Evolutionary conservation across 202 grass and related monocot genomes (phyloP), one percentile per base, ranked within the genome.

Genomic region (Panicum virgatum): DNA sequence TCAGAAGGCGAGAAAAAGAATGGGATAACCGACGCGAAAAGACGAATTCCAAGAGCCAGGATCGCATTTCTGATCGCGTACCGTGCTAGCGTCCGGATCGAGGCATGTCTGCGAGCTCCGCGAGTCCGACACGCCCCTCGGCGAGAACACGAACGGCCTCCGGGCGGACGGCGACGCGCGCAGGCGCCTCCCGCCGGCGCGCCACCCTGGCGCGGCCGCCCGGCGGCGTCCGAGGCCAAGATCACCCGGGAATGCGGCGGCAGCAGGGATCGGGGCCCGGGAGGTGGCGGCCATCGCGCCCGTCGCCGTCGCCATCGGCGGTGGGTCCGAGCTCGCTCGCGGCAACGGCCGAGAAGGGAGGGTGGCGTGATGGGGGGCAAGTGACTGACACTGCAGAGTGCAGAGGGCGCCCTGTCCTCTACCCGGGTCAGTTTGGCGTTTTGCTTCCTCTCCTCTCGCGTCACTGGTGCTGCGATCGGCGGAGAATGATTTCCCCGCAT

Each of bases 1-100:
- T 29, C 1, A 27, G 63, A 60, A 42, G 5, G 11, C 5, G 7
- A 3, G 43, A 34, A 76, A 69, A 16, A 74, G 3, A 32, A 32
- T 3, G 32, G 32, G 32, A n/a, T 40, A n/a, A 2, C 14, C 22
- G n/a, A 66, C 12, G 46, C 14, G 26, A 29, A 26, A 83, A 62
- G 38, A 45, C 3, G 12, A 18, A 47, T 48, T 37, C 18, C 12
- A 42, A 36, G 23, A 18, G 9, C 12, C 9, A 42, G 40, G 48
- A 30, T 23, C 2, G 12, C 14, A 11, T 22, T 62, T 47, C 16
- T 26, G n/a, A 23, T 44, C 12, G 58, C 92, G 73, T 80, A 99
- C 93, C 77, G 86, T 90, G 86, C 93, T 96, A 34, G 96, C 96
- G 62, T 99, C 96, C 46, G 93, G 96, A 90, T 96, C 93, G 37